Evolutionary conservation across 192 early-diverging fungal genomes (phyloP).

Genomic region (Phlyctochytrium planicorne): DNA sequence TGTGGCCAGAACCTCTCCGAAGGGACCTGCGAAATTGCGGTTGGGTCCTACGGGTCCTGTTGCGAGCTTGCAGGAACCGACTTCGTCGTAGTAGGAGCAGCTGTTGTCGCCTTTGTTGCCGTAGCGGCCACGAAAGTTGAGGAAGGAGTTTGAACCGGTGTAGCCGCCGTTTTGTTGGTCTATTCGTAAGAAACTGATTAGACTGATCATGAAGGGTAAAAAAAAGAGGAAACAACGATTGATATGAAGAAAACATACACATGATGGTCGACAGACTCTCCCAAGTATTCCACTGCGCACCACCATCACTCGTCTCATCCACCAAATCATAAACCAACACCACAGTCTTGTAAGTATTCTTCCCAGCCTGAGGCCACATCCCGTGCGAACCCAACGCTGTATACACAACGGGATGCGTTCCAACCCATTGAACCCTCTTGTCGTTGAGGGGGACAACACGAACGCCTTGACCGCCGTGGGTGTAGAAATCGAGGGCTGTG

Average conservation of each 20-base stretch:
- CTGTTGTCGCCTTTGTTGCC: constrained; percentile 2
- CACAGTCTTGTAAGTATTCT: constrained; percentile 2
- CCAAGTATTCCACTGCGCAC: constrained; percentile 10
- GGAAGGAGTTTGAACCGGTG: constrained; percentile 1
- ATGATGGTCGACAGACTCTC: not conserved
- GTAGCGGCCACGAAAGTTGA: constrained; percentile 5
- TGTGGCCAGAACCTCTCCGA: not conserved
- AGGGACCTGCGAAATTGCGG: not conserved
- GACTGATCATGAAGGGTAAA: too few relatives aligned
- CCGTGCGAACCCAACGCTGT: constrained; percentile 12
- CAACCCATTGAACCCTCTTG: not conserved
- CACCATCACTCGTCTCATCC: constrained; percentile 11
- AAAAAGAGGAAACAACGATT: too few relatives aligned
- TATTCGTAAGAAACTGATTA: too few relatives aligned
- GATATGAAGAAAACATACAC: constrained; percentile 1
- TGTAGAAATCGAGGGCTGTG: constrained; percentile 5
- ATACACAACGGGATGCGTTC: constrained; percentile 13
- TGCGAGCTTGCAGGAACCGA: constrained; percentile 11
- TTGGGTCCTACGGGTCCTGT: not conserved
- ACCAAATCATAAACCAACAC: constrained; percentile 8
- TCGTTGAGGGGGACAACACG: not conserved
- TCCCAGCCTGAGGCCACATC: constrained; percentile 12
- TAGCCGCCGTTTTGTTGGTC: constrained; percentile 6
- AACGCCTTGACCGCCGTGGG: not conserved
- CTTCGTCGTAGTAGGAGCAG: not conserved